These are phyloP conservation scores for Pseudonitzschia multiseries DNA, from an alignment of 108 stramenopile genomes.

Conservation along the genomic window DNA sequence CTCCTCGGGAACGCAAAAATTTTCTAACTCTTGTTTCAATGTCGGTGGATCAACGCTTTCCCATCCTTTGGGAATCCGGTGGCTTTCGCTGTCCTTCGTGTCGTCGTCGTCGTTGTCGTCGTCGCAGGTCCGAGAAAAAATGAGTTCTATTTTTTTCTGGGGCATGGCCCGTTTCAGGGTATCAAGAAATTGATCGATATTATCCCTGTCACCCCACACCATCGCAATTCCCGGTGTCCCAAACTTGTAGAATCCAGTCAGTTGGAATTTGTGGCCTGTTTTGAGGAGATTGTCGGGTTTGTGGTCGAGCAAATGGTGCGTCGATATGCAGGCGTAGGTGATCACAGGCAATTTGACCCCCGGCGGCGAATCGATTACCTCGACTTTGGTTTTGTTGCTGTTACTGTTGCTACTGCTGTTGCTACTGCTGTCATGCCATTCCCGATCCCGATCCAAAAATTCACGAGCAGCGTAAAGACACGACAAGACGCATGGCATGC, in stretches of 20 bases:
- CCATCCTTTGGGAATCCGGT: slow-evolving; percentile 7
- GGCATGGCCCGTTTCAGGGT: slow-evolving; percentile 14
- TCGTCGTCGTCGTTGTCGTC: too few relatives aligned
- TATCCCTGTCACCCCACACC: neutral
- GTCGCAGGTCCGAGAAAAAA: slow-evolving; percentile 1
- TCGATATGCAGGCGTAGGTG: slow-evolving; percentile 14
- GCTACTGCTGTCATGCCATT: slow-evolving; percentile 3
- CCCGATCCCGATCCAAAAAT: slow-evolving; percentile 49
- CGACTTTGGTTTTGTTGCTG: too few relatives aligned
- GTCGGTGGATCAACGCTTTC: neutral
- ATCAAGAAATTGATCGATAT: slow-evolving; percentile 18
- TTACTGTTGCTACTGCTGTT: too few relatives aligned
- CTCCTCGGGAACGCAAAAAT: slow-evolving; percentile 10
- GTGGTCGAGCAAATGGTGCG: slow-evolving; percentile 19
- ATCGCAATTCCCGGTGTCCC: slow-evolving; percentile 22
- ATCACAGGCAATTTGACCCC: too few relatives aligned
- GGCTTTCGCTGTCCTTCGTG: too few relatives aligned
- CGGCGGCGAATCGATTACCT: too few relatives aligned
- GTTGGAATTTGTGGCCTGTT: slow-evolving; percentile 3
- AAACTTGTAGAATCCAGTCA: slow-evolving; percentile 22
- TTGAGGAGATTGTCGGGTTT: slow-evolving; percentile 16
- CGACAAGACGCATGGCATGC: slow-evolving; percentile 69
- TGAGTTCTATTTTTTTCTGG: slow-evolving; percentile 18
- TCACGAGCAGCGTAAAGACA: slow-evolving; percentile 66
- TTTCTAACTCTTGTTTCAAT: neutral